Evolutionary conservation across 768 basidiomycete species (phyloP), one percentile per base, ranked within the genome.

Genomic region (Lactarius evosmus): DNA sequence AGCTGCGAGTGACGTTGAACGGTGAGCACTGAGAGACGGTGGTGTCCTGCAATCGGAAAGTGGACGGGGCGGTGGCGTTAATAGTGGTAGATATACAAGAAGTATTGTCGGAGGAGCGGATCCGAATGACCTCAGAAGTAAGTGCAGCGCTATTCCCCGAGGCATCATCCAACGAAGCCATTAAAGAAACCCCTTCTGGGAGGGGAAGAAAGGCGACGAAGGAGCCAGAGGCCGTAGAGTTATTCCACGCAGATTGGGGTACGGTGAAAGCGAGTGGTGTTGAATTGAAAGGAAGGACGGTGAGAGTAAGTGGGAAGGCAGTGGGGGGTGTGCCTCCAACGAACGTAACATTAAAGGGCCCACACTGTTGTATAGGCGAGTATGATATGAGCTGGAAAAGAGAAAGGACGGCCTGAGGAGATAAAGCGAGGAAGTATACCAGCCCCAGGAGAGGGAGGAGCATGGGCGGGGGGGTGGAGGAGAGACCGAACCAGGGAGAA

Each of bases 111-210:
- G 81, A 82, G 22, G 78, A 72, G 4, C 76, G 70, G 17, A 86
- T 77, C 19, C 69, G 73, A 34, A 81, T 77, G 17, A 86, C 67
- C 63, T 83, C 80, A 27, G 85, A 86, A 8, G 81, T 75, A 17
- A 63, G 67, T 1, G 80, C 79, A 4, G 78, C 69, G 53, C 71
- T 75, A 7, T 73, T 68, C n/a, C 80, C 82, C 4, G 65, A 62
- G 0, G 72, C 72, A 69, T 83, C 79, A 62, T 84, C 80, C 30
- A 87, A 77, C 12, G 83, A 82, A 7, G 84, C 83, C 46, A 88
- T 68, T 63, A 87, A 85, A 16, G 71, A 70, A 8, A 82, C 79
- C 30, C 78, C 80, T 2, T 78, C 80, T 2, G 77, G 65, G 22
- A 85, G 74, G 6, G 85, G 85, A 2, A 87, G 74, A 68, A 82